Evolutionary conservation across 2,329 filamentous ascomycete species (phyloP), one percentile per base, ranked within the genome.

Genomic region (Fusarium secorum): DNA sequence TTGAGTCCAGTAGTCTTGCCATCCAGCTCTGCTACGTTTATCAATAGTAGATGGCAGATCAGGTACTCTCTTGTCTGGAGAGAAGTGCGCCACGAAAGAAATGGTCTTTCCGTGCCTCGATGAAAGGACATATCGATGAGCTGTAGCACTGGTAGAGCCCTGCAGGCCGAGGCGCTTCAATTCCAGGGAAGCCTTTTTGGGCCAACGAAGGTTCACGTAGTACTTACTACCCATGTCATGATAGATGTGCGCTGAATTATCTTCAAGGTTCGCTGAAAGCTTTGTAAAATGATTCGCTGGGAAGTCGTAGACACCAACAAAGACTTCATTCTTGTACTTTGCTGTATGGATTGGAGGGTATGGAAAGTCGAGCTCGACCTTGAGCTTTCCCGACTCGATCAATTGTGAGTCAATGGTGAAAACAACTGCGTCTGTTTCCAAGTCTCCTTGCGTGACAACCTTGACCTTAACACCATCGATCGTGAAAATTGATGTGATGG

Each of bases 311-410:
- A 79, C 75, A 0, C 82, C 83, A 0, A 79, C 81, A 35, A 83
- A 84, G 4, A 82, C 78, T 15, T 82, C 80, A 51, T 84, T 84
- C 61, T 85, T 84, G 65, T 82, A 82, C n/a, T 77, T 76, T 6
- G 78, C 78, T 4, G 76, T 76, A 45, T 83, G 80, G 4, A 82
- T 76, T 3, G 80, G 81, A 0, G 81, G 81, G 44, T 83, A 85
- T 0, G 83, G 82, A 54, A 82, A 84, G 63, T 84, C 83, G 18
- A 85, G 66, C 24, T 83, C 81, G 9, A 83, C 73, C 0, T 76
- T 69, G 2, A 84, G 70, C 6, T 79, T 77, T 1, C 81, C 79
- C 0, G 65, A 72, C 2, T 60, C 55, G 4, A 84, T 22, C 4
- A 84, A 77, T 2, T 71, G 46, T 0, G 82, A 83, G 10, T 82